Base-by-base conservation (phyloP, 2,329 filamentous ascomycete species). In the Curvularia spicifera region DNA sequence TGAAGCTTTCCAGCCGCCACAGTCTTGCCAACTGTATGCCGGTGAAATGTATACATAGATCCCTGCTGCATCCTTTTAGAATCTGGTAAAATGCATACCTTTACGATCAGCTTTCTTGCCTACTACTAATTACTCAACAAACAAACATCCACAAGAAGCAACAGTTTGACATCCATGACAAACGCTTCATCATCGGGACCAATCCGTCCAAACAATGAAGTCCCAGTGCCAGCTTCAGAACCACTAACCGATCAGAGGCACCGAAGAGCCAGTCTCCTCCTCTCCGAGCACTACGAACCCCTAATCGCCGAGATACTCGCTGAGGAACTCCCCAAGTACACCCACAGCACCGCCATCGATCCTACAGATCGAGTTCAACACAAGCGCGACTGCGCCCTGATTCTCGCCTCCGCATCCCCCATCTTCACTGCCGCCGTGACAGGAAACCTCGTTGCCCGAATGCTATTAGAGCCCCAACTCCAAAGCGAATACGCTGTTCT, bases 341-440 rank as follows among this genome's bases (percentile, higher is more conserved):
- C 50, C 1, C 51, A 47, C 12, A 70, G 66, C 47, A 57, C 57
- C 2, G 33, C 57, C 4, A 57, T 69, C 8, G 37, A 68, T 8
- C 43, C 56, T 3, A 39, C 58, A 28, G 59, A 67, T 8, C 49
- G 62, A 1, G 40, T 63, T 1, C 24, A 49, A 4, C 63, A 64
- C 3, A 58, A 64, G 49, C 63, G 63, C n/a, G 67, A 72, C 53
- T 73, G 71, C 29, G 57, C 68, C 1, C 60, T 66, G 1, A 71
- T 75, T 5, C 64, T 74, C 13, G 60, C 69, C 15, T 74, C 71
- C n/a, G 67, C 70, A 18, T 57, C 67, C 2, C 37, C 42, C 0
- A 40, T 71, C 1, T 67, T 75, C 2, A 43, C 52, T 3, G 67
- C 71, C 28, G 72, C 70, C 18, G 64, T 72, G 9, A 57, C 70